These are phyloP conservation scores for Prunus armeniaca DNA, from an alignment of 306 rosid genomes.

Conservation along the genomic window DNA sequence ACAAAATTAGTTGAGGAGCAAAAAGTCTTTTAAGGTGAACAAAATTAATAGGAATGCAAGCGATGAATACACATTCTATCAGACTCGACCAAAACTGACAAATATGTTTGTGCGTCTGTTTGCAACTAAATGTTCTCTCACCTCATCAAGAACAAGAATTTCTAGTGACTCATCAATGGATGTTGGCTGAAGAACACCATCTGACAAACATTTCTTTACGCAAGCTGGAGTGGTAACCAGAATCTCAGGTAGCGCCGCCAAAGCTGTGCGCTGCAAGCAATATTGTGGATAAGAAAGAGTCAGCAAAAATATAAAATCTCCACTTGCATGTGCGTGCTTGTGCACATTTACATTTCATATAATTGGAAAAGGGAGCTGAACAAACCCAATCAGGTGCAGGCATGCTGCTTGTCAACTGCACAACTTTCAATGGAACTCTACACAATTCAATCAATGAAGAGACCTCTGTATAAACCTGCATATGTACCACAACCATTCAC, in stretches of 20 bases:
- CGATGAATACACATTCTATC: not conserved
- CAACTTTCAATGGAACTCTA: constrained; percentile 74
- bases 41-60: not conserved
- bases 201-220: constrained; percentile 73
- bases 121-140: constrained; percentile 13
- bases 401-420: constrained; percentile 79
- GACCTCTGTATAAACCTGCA: constrained; percentile 67
- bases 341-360: not conserved
- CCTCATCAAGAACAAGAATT: constrained; percentile 98
- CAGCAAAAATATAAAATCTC: not conserved
- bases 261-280: constrained; percentile 61
- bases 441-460: constrained; percentile 66
- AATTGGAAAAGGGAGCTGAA: constrained; percentile 20
- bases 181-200: constrained; percentile 48
- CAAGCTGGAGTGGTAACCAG: constrained; percentile 93
- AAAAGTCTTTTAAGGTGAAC: not conserved
- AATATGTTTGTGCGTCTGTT: not conserved
- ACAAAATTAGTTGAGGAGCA: not conserved
- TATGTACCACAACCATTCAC: not conserved
- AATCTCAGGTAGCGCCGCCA: constrained; percentile 78
- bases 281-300: not conserved
- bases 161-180: constrained; percentile 64
- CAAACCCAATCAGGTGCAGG: constrained; percentile 69
- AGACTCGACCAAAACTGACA: not conserved
- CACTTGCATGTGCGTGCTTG: not conserved